Conservation (phyloP, 495 filamentous ascomycete genomes). For the Hyphodiscus hymeniophilus region DNA sequence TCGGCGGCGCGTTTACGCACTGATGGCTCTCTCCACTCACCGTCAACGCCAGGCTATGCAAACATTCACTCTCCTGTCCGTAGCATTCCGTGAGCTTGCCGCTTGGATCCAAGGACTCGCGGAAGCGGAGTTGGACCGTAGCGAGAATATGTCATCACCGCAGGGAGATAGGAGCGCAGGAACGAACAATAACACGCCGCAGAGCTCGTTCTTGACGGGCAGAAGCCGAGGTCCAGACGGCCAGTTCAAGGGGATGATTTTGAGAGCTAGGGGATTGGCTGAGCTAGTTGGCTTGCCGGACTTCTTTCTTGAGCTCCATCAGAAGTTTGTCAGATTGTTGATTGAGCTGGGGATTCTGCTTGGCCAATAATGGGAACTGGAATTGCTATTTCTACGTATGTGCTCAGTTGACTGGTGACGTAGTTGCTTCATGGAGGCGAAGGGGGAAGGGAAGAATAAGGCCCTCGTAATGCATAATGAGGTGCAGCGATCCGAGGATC, state of each 20-base stretch:
- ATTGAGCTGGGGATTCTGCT: conserved; percentile 43
- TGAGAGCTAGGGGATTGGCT: conserved; percentile 67
- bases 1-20: conserved; percentile 75
- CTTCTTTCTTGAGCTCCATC: conserved; percentile 84
- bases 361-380: conserved; percentile 5
- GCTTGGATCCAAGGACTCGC: conserved; percentile 56
- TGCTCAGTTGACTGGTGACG: too few relatives aligned
- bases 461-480: too few relatives aligned
- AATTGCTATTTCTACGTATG: too few relatives aligned
- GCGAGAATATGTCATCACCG: conserved; percentile 15
- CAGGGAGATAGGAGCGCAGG: conserved; percentile 22
- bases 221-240: conserved; percentile 52
- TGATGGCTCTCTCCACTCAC: conserved; percentile 68
- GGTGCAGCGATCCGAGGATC: background rate
- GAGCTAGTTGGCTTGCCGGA: conserved; percentile 81
- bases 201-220: conserved; percentile 57
- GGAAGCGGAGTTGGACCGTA: conserved; percentile 50
- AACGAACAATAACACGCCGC: conserved; percentile 31
- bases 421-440: too few relatives aligned
- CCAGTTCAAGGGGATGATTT: conserved; percentile 33
- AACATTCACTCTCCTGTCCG: conserved; percentile 64
- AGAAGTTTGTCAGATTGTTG: conserved; percentile 65
- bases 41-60: conserved; percentile 68
- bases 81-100: conserved; percentile 70
- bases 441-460: too few relatives aligned